Base-by-base conservation (phyloP, 2,329 filamentous ascomycete species). In the Sodiomyces alkalinus region DNA sequence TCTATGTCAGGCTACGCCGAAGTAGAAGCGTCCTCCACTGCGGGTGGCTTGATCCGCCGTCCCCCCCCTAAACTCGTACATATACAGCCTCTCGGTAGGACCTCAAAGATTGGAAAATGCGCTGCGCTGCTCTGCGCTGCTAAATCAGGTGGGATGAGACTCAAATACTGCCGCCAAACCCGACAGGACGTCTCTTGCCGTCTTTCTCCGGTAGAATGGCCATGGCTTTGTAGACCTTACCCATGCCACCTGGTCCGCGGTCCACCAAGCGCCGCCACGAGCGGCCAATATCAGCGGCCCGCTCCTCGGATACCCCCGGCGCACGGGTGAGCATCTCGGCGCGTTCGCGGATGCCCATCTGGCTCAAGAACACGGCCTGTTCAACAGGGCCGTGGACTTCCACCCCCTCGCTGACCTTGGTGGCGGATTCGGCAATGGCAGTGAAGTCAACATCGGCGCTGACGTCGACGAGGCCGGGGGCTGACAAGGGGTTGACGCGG, bases 361-460 rank as follows among this genome's bases (percentile, higher is more conserved):
- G 60, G 24, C 68, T 64, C 21, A 98, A 53, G 51, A 92, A 98
- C 21, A 66, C 60, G 0, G 72, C 82, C 54, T 98, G 90, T 36
- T 85, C 73, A 2, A 93, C 75, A 0, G 90, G 90, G 0, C 90
- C 90, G 45, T 96, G 86, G 6, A 93, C 81, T 52, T 98, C 90
- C 4, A 96, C 74, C 2, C 75, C 78, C 2, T 75, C 67, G 39
- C 77, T 86, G 0, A 80, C 80, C 21, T 67, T 58, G 25, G 81
- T 64, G 0, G 86, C 86, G 2, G 79, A 65, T 47, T 96, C 86
- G 0, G 85, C 86, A 2, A 98, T 58, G 8, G 78, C 83, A 1
- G 71, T 68, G 47, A 98, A 98, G 51, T 98, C 90, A 1, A 98
- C 90, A 46, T 98, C 87, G 1, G 81, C 87, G 39, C 76, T 85